Base-by-base conservation (phyloP, 306 rosid species). In the Sicyos edulis region DNA sequence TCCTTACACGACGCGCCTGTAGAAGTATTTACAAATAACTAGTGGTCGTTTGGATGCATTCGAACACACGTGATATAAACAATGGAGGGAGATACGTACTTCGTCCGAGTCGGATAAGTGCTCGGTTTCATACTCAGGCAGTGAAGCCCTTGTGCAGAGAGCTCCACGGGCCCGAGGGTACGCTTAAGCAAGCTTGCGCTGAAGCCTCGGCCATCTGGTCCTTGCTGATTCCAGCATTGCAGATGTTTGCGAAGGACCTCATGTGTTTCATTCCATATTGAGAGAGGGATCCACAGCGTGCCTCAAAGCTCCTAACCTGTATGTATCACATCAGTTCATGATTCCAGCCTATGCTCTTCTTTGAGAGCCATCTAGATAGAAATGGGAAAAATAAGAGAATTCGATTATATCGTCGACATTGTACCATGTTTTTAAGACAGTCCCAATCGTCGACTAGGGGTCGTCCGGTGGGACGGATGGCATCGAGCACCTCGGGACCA, bases 211-310 rank as follows among this genome's bases (percentile, higher is more conserved):
- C 84, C 97, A 95, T 87, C 85, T 87, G 88, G 75, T 84, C 85
- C 49, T 76, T 80, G 64, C 52, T 52, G 49, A 86, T 82, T 78
- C 96, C 88, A 10, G 88, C 91, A 22, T 95, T 95, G 88, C 99
- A 91, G 73, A 95, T 75, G 87, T 91, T 95, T 29, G 95, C 97
- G 20, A 95, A 83, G 66, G 99, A 87, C 53, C 97, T 78, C 99
- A 91, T 91, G 74, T 91, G 95, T 63, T 95, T 95, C 97, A 95
- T 91, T 57, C 99, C 99, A 55, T 95, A 95, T 53, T 95, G 96
- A 50, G 99, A 95, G 37, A 95, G 78, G 16, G 96, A 85, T 83
- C 97, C 99, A 26, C 99, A 95, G 21, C 81, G 79, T 42, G 92
- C 85, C 96, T 95, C 99, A 74, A 85, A 95, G 81, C 83, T 85